phyloP scores from a whole-genome alignment of 768 basidiomycete genomes.

The Lactarius psammicola region DNA sequence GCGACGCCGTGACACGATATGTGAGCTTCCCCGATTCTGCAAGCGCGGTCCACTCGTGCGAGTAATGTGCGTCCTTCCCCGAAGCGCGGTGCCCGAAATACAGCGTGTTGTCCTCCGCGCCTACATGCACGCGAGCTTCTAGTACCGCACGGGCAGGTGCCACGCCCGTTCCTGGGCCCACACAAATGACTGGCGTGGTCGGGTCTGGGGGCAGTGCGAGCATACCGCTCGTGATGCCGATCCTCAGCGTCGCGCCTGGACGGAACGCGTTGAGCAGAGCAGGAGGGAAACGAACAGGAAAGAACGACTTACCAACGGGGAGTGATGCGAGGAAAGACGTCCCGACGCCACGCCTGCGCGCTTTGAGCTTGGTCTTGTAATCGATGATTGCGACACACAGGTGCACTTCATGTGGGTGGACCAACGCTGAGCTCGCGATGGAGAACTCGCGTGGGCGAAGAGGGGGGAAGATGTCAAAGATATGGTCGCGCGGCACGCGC shows the following conservation, averaged over 20 bases:
- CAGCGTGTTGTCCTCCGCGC: conserved; percentile 68
- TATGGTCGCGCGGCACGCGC: conserved; percentile 74
- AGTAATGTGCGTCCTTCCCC: conserved; percentile 76
- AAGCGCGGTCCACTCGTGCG: conserved; percentile 59
- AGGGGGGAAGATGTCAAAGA: conserved; percentile 87
- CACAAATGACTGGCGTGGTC: conserved; percentile 72
- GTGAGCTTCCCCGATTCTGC: conserved; percentile 40
- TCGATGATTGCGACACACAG: conserved; percentile 90
- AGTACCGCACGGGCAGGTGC: conserved; percentile 90
- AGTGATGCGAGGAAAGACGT: conserved; percentile 75
- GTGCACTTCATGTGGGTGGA: conserved; percentile 71
- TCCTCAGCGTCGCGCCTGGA: conserved; percentile 57
- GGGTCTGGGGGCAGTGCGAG: conserved; percentile 54
- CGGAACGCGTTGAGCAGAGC: neutral
- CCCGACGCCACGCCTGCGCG: conserved; percentile 78
- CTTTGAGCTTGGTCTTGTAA: conserved; percentile 80
- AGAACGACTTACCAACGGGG: conserved; percentile 14
- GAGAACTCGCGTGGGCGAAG: conserved; percentile 88
- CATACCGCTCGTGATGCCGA: conserved; percentile 64
- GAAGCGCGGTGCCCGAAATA: conserved; percentile 91
- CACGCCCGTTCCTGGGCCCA: conserved; percentile 94
- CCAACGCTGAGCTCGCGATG: conserved; percentile 80
- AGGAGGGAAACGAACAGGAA: neutral
- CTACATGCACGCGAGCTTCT: conserved; percentile 65
- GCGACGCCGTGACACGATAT: conserved; percentile 75